Evolutionary conservation across 192 early-diverging fungal species (phyloP), one percentile per base, ranked within the genome.

Genomic region (Linnemannia hyalina): DNA sequence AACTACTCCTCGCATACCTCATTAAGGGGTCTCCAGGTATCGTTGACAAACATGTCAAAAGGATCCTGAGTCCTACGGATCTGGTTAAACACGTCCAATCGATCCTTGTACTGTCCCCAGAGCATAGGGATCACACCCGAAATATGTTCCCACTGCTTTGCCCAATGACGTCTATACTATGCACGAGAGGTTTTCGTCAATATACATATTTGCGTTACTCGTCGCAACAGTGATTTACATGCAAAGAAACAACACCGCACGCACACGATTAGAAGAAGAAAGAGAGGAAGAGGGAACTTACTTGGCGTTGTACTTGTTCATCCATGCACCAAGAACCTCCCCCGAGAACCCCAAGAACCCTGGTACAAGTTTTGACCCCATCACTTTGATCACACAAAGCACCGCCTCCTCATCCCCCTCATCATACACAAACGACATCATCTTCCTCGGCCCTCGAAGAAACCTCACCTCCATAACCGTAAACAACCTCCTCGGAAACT

Each of bases 31-130:
- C 16, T 63, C 79, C 79, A 80, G 73, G 55, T 80, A 35, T 78
- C 65, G 73, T 82, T 84, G 40, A 85, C 76, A 76, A 85, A 85
- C 60, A 88, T 70, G 46, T 85, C 65, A n/a, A 76, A 44, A 2
- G 88, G 83, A 80, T 85, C 88, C 29, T 89, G 83, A 6, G 74
- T 38, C 78, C 68, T 73, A 46, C 88, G 82, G 42, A 89, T 20
- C 15, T 68, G 47, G 52, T 85, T 80, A 60, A 89, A 89, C 26
- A 32, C 22, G 6, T 52, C 70, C 8, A 84, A 55, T 40, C 75
- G 80, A 1, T 82, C 60, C 4, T 70, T 74, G 16, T 74, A 79
- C 69, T 38, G 65, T 18, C 47, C 35, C 29, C 75, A 78, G 6
- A 84, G 54, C 42, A 70, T 32, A 8, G 71, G 32, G 49, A 63